Evolutionary conservation across 2,329 filamentous ascomycete species (phyloP).

Genomic region (Trematosphaeria pertusa): DNA sequence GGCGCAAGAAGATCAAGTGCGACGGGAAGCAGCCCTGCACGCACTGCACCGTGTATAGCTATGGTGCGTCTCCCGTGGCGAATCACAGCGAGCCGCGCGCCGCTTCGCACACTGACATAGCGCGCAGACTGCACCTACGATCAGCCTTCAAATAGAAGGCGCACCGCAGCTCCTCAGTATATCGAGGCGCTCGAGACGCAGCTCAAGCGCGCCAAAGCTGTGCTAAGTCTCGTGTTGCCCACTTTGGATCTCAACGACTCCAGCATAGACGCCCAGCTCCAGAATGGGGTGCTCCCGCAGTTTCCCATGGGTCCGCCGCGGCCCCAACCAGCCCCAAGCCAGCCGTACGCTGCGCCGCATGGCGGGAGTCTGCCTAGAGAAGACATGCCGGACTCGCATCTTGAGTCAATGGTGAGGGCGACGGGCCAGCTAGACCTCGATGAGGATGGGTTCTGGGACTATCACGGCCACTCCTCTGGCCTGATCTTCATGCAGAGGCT

Average conservation of each 20-base stretch:
- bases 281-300: conserved; percentile 67
- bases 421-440: conserved; percentile 91
- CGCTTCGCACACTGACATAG: conserved; percentile 21
- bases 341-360: conserved; percentile 27
- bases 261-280: conserved; percentile 76
- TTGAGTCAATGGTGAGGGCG: conserved; percentile 94
- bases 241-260: conserved; percentile 87
- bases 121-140: conserved; percentile 88
- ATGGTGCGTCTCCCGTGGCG: conserved; percentile 66
- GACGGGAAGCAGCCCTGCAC: conserved; percentile 68
- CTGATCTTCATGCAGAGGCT: conserved; percentile 86
- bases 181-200: conserved; percentile 87
- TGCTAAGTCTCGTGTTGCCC: conserved; percentile 81
- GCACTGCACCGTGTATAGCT: conserved; percentile 97
- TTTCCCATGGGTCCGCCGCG: conserved; percentile 33
- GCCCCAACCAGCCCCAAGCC: conserved; percentile 27
- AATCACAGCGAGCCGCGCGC: conserved; percentile 2
- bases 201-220: conserved; percentile 80
- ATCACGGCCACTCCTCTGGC: conserved; percentile 91
- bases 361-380: conserved; percentile 25
- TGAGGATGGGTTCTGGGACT: conserved; percentile 92
- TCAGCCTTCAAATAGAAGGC: conserved; percentile 87
- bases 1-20: conserved; percentile 62
- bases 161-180: conserved; percentile 91
- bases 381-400: conserved; percentile 64